These are phyloP conservation scores for Nothopassalora personata DNA, from an alignment of 2,329 filamentous ascomycete genomes.

Conservation along the genomic window DNA sequence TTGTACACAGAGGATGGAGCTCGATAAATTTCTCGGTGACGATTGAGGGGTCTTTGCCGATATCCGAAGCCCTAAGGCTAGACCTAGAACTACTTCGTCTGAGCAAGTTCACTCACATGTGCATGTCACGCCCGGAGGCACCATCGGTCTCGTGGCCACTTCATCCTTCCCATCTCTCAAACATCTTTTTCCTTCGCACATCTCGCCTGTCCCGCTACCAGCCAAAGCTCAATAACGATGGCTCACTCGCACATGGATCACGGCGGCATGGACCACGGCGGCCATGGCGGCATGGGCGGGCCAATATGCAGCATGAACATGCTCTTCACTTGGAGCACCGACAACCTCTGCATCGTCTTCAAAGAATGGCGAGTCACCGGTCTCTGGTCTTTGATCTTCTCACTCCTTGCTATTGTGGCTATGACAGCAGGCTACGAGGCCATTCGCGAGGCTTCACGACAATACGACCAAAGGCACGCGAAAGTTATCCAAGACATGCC, in stretches of 20 bases:
- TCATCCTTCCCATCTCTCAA: background rate
- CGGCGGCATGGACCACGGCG: conserved; percentile 49
- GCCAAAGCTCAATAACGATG: conserved; percentile 4
- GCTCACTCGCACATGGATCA: conserved; percentile 23
- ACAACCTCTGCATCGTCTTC: conserved; percentile 94
- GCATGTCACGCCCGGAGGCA: background rate
- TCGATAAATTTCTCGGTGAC: background rate
- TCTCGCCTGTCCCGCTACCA: background rate
- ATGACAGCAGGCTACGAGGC: conserved; percentile 91
- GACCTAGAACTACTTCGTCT: background rate
- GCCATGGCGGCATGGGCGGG: background rate
- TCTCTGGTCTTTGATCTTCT: conserved; percentile 68
- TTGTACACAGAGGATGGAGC: background rate
- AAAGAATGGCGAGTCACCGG: conserved; percentile 79
- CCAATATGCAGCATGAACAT: conserved; percentile 79
- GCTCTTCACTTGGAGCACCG: conserved; percentile 95
- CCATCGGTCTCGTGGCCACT: background rate
- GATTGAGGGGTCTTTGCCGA: conserved; percentile 27
- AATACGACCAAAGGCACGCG: conserved; percentile 61
- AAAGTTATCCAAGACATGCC: conserved; percentile 43
- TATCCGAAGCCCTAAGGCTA: background rate
- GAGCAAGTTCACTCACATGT: conserved; percentile 5
- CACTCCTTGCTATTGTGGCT: conserved; percentile 73
- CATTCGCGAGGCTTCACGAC: conserved; percentile 68
- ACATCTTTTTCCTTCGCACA: background rate